Base-by-base conservation (phyloP, 2,329 filamentous ascomycete species). In the Epichloe festucae region DNA sequence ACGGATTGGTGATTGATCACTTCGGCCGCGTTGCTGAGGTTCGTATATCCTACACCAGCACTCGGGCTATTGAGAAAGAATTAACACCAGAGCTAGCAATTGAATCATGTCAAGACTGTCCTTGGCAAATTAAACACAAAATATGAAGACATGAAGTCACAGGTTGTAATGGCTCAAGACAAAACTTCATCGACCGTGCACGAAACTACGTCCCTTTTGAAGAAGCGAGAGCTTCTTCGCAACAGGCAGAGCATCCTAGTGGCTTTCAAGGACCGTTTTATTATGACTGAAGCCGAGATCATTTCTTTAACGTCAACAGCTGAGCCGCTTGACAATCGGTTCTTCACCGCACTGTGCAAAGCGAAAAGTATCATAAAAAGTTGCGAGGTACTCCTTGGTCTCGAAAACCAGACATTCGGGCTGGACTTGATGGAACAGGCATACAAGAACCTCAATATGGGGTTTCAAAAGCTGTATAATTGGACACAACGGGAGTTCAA, bases 401-500 rank as follows among this genome's bases (percentile, higher is more conserved):
- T 89, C 34, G 90, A 96, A 65, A 88, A 89, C 59, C 90, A 97
- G 67, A 83, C 84, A 8, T 71, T 96, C 0, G 93, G 91, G 0
- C 73, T 94, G 4, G 90, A 97, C 60, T 79, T 97, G 47, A 90
- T 97, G 76, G 91, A 96, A 56, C 82, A 91, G 65, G 91, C 84
- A 51, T 90, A 89, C 0, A 89, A 88, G 53, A 82, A 88, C 55
- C 76, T 98, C 48, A 93, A 95, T 61, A 77, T 84, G 15, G 91
- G 88, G 5, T 98, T 93, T 60, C 91, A 98, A 64, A 98, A 96
- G 64, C 77, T 98, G 3, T 96, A 95, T 68, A 83, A 88, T 60
- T 98, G 91, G 91, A 83, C 95, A 19, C 90, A 96, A 64, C 83
- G 86, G 53, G 89, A 96, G 60, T 94, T 98, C 70, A 95, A 90